Base-by-base conservation (phyloP, 306 rosid genomes). In the Castanea crenata region DNA sequence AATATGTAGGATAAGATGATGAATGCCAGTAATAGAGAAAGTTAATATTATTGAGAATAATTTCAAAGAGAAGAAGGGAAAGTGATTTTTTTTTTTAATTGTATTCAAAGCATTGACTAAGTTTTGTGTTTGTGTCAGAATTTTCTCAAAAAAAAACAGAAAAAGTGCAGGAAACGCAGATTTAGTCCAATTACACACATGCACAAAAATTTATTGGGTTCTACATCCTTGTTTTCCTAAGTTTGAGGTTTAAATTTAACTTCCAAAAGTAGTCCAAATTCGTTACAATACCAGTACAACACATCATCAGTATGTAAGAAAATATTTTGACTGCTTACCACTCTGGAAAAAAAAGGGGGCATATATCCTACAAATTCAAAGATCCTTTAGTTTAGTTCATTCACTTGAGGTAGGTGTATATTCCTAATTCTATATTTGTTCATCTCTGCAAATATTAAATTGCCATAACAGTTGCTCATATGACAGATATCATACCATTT, bases 1-100 rank as follows among this genome's bases (percentile, higher is more conserved):
- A 95, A 91, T 68, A 92, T 90, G 87, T 98, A 95, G 51, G 97
- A 94, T 29, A 94, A 87, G 74, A 91, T 69, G 35, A 92, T 94
- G 87, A 94, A 94, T 34, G 75, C 86, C 96, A 89, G 92, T 84
- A 80, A 82, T 14, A 52, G 73, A 78, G 78, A 76, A 59, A 49
- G 46, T 8, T 41, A 41, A 41, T 41, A 41, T 7, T 41, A 41
- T 8, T 65, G 70, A 67, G 58, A 79, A 64, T 58, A 56, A 44
- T 1, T 69, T 20, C 12, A 13, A 79, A 62, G 57, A n/a, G 23
- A 73, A 27, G 23, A n/a, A 59, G 21, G 41, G 54, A 35, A 25
- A 5, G 27, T 41, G 46, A 41, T 41, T 41, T 41, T 41, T 41
- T 38, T 41, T 41, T 2, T 7, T 7, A 38, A 41, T 41, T 3